Base-by-base conservation (phyloP, 805 yeast genomes). In the Wickerhamiella azymoides region DNA sequence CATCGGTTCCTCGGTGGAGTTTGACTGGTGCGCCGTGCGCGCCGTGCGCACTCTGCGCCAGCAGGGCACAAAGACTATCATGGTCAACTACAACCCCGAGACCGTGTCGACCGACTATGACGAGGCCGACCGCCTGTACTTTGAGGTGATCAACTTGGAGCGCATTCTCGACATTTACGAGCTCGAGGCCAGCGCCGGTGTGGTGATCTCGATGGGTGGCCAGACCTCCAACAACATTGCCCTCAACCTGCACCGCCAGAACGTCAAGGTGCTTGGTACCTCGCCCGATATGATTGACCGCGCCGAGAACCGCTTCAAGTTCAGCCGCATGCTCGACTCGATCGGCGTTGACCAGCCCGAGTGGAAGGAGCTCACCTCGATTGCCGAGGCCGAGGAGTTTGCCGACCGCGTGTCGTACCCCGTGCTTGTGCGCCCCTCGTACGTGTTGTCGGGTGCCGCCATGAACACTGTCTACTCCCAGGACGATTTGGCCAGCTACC, bases 341-440 rank as follows among this genome's bases (percentile, higher is more conserved):
- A 89, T 89, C 59, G 95, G 94, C 47, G 96, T 89, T 52, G 98
- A 89, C 68, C 98, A 89, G 69, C 98, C 98, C 38, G 95, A 96
- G 33, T 89, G 98, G 98, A 89, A 88, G 66, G 98, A 89, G 66
- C 75, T 89, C 57, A 86, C 97, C 32, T 84, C 95, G 19, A 72
- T 85, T 48, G 84, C 73, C 35, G 97, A 89, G 65, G 97, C 98
- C 49, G 93, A 84, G 63, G 77, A 69, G 38, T 89, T 89, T 62
- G 96, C 97, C 48, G 81, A 84, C 41, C 79, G 76, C 61, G 97
- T 85, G 46, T 73, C 85, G 30, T 89, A 85, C 65, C 98, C 98
- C 43, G 97, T 89, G 35, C 71, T 89, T 56, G 97, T 89, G 43
- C 84, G 98, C 71, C 98, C 98, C 26, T 88, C 96, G 19, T 89